Evolutionary conservation across 139 green algal species (phyloP).

Genomic region (Haematococcus lacustris): DNA sequence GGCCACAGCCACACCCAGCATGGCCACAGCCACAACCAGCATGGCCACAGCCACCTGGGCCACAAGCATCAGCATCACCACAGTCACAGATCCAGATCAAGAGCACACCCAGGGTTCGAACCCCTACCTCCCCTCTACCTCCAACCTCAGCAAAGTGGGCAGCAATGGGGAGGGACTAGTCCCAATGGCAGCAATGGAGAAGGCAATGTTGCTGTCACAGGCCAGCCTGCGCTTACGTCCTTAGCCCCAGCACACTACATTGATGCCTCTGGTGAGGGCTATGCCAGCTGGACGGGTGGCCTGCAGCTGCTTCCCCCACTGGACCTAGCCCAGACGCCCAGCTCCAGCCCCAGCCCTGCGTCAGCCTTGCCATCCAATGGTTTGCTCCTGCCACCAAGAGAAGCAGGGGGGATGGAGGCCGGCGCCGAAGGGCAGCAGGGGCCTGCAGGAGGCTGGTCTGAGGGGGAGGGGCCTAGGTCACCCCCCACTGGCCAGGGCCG

Average conservation of each 20-base stretch:
- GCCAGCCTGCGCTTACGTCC: neutral
- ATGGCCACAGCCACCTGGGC: neutral
- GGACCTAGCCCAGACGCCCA: neutral
- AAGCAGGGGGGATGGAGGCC: neutral
- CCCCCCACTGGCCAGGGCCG: neutral
- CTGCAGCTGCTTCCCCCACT: neutral
- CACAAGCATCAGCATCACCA: neutral
- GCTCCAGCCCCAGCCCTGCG: too few species aligned
- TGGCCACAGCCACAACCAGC: neutral
- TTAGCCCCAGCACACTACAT: conserved; percentile 6
- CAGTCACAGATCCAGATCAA: neutral
- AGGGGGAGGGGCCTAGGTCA: neutral
- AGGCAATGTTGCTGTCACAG: neutral
- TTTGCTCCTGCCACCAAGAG: neutral
- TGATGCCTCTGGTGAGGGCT: conserved; percentile 5
- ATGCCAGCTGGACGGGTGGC: conserved; percentile 12
- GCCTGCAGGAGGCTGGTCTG: neutral
- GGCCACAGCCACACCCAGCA: neutral
- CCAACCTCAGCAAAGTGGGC: neutral
- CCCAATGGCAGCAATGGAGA: neutral
- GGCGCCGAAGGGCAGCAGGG: neutral
- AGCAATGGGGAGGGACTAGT: neutral
- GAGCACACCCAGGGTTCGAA: neutral
- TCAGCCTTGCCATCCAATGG: neutral
- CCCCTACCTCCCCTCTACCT: neutral